These are phyloP conservation scores for Penicillium sp. DNA, from an alignment of 2,329 filamentous ascomycete genomes.

Conservation along the genomic window DNA sequence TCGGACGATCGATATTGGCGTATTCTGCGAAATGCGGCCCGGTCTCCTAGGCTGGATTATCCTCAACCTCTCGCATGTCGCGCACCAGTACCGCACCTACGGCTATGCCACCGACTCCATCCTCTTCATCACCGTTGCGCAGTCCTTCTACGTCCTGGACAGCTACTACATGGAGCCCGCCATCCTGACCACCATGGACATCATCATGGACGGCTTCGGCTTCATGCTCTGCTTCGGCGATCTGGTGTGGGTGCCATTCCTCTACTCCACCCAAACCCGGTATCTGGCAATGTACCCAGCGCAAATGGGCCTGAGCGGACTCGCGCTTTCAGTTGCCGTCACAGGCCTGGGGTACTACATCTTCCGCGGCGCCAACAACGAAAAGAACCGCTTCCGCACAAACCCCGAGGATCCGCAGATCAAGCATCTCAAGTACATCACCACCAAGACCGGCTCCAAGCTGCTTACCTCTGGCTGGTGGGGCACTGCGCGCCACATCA, in stretches of 20 bases:
- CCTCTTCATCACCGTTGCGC: conserved; percentile 70
- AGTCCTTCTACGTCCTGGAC: conserved; percentile 80
- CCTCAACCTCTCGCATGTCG: conserved; percentile 77
- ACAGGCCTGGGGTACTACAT: conserved; percentile 76
- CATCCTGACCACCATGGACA: conserved; percentile 89
- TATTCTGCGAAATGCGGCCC: conserved; percentile 85
- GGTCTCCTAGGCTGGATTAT: conserved; percentile 87
- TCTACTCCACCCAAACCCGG: conserved; percentile 77
- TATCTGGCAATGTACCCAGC: conserved; percentile 82
- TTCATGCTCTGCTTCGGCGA: conserved; percentile 95
- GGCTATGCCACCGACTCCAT: conserved; percentile 85
- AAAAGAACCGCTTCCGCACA: conserved; percentile 92
- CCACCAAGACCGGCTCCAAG: conserved; percentile 76
- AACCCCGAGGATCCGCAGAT: conserved; percentile 77
- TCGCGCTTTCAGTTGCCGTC: conserved; percentile 62
- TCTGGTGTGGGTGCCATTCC: conserved; percentile 86
- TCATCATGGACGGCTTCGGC: conserved; percentile 88
- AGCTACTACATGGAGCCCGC: conserved; percentile 82
- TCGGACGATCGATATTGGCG: conserved; percentile 78
- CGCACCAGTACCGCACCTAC: conserved; percentile 81
- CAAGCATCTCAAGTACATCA: conserved; percentile 75
- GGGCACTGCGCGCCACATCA: conserved; percentile 88
- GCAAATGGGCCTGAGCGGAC: conserved; percentile 66
- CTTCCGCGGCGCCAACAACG: conserved; percentile 88
- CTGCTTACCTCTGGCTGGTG: conserved; percentile 88